Percentiles rank a stretch among this genome's conserved stretches.
These are phyloP conservation scores for Handroanthus guayacan DNA, from an alignment of 257 asterid species.

Conservation along the genomic window DNA sequence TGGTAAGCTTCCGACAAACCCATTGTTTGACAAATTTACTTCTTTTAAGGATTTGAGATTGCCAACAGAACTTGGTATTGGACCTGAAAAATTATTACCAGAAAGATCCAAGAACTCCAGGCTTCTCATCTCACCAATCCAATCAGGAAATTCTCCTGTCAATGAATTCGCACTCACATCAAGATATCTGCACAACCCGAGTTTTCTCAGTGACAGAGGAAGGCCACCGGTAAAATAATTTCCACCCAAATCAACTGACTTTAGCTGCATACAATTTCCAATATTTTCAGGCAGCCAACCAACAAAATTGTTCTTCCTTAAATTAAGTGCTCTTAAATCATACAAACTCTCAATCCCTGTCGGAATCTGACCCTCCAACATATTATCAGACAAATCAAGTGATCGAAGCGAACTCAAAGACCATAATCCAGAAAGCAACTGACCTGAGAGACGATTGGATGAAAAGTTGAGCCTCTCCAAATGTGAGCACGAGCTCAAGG, in stretches of 20 bases:
- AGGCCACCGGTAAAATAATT: constrained; percentile 62
- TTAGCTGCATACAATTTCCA: constrained; percentile 64
- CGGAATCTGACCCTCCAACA: constrained; percentile 74
- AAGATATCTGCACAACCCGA: constrained; percentile 53
- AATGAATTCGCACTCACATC: constrained; percentile 59
- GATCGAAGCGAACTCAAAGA: constrained; percentile 58
- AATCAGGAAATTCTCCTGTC: constrained; percentile 67
- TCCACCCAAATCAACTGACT: constrained; percentile 59
- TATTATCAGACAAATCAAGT: constrained; percentile 74
- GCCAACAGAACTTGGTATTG: constrained; percentile 56
- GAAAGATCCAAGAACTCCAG: constrained; percentile 69
- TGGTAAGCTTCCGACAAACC: constrained; percentile 65
- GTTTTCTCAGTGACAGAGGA: constrained; percentile 70
- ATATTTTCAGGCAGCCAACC: constrained; percentile 74
- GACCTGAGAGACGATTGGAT: constrained; percentile 68
- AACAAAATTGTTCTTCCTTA: constrained; percentile 55
- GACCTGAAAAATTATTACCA: constrained; percentile 64
- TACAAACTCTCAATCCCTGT: constrained; percentile 55
- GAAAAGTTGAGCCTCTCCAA: constrained; percentile 68
- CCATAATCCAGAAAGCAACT: constrained; percentile 56
- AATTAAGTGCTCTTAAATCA: constrained; percentile 51
- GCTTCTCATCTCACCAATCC: constrained; percentile 82
- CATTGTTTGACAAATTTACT: constrained; percentile 65
- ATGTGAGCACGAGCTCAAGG: constrained; percentile 61
- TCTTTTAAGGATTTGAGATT: constrained; percentile 57